Percentiles rank a stretch among this genome's conserved stretches.
phyloP scores from a whole-genome alignment of 2,329 filamentous ascomycete genomes.

The Cercospora sesami region DNA sequence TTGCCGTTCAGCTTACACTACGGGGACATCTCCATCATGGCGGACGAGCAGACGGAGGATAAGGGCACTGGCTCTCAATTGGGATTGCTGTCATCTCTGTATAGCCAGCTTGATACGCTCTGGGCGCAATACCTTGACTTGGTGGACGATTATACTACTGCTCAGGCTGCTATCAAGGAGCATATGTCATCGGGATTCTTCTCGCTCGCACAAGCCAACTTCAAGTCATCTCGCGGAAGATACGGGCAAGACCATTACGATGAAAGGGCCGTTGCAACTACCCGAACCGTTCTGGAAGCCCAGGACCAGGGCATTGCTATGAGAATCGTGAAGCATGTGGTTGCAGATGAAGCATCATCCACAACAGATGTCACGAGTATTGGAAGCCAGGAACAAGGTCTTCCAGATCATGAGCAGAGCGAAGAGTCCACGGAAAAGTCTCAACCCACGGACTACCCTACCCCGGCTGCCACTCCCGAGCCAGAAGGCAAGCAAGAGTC shows the following conservation, averaged over 20 bases:
- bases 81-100: slow-evolving; percentile 26
- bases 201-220: slow-evolving; percentile 72
- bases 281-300: slow-evolving; percentile 11
- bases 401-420: background rate
- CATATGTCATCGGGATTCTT: slow-evolving; percentile 55
- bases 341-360: background rate
- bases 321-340: background rate
- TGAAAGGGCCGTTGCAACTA: slow-evolving; percentile 48
- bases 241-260: slow-evolving; percentile 74
- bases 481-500: slow-evolving; percentile 34
- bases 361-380: background rate
- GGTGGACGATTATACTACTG: slow-evolving; percentile 65
- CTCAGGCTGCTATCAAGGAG: slow-evolving; percentile 56
- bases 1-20: background rate
- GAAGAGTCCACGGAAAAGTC: background rate
- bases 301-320: background rate
- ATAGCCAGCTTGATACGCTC: slow-evolving; percentile 59
- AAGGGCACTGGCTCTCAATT: background rate
- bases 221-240: slow-evolving; percentile 58
- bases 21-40: background rate
- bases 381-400: background rate
- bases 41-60: background rate
- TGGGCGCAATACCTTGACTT: slow-evolving; percentile 65
- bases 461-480: slow-evolving; percentile 45
- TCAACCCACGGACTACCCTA: slow-evolving; percentile 23